Percentiles rank a stretch among this genome's conserved stretches.
Evolutionary conservation across 192 early-diverging fungal genomes (phyloP).

Genomic region (Backusella parvicylindrica): DNA sequence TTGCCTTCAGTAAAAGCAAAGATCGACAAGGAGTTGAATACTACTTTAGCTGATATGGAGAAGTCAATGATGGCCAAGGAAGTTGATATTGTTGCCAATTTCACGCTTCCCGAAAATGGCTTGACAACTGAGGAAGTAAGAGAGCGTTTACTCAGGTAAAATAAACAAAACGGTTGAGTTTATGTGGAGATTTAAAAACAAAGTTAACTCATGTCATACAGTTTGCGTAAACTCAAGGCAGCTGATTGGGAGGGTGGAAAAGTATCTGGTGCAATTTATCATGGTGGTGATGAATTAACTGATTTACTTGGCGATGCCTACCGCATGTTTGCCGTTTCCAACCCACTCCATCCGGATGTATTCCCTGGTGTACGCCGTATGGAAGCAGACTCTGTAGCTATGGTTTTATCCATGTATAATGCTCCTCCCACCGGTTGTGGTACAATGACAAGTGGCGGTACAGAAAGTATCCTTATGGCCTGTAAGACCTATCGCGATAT

Average conservation of each 20-base stretch:
- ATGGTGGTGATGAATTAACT: constrained; percentile 84
- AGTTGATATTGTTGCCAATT: constrained; percentile 60
- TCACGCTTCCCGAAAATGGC: constrained; percentile 61
- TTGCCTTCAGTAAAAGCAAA: constrained; percentile 54
- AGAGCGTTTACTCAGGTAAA: constrained; percentile 57
- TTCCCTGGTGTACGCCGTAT: constrained; percentile 94
- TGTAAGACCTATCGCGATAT: constrained; percentile 91
- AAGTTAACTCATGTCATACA: constrained; percentile 27
- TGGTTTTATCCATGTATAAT: constrained; percentile 89
- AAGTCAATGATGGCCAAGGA: constrained; percentile 65
- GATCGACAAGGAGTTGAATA: constrained; percentile 75
- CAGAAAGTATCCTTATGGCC: constrained; percentile 93
- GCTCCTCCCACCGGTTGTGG: constrained; percentile 71
- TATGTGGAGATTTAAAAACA: constrained; percentile 10
- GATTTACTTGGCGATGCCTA: constrained; percentile 76
- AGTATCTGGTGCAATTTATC: constrained; percentile 89
- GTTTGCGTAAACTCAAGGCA: constrained; percentile 57
- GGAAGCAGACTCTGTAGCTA: constrained; percentile 92
- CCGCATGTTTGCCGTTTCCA: constrained; percentile 74
- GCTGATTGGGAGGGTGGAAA: constrained; percentile 84
- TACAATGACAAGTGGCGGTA: constrained; percentile 90
- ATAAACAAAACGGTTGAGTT: neutral
- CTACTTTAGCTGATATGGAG: constrained; percentile 77
- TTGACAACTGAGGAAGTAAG: constrained; percentile 59
- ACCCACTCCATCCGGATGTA: constrained; percentile 93